Conservation (phyloP, 116 monocot genomes). For the Posidonia oceanica region DNA sequence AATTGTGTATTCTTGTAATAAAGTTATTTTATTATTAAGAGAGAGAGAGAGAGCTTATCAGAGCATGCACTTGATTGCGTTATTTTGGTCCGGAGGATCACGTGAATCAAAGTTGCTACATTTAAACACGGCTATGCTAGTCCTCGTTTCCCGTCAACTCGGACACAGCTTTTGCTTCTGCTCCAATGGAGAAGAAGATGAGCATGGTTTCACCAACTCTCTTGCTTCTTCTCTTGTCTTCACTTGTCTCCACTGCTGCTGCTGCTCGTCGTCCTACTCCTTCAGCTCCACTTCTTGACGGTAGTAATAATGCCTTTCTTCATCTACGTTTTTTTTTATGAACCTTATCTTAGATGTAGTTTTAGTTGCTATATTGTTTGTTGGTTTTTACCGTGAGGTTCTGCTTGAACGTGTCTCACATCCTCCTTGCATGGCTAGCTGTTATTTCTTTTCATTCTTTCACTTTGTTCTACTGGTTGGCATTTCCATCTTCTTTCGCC, state of each 20-base stretch:
- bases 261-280: background rate
- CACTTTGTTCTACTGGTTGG: too few species aligned
- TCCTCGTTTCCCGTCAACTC: constrained; percentile 1
- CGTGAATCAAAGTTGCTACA: background rate
- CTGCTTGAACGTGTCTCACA: too few species aligned
- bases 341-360: too few species aligned
- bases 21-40: too few species aligned
- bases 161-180: too few species aligned
- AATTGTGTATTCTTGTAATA: too few species aligned
- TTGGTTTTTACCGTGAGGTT: too few species aligned
- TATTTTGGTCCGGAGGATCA: constrained; percentile 8
- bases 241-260: constrained; percentile 11
- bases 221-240: constrained; percentile 8
- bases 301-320: constrained; percentile 1
- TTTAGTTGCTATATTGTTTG: too few species aligned
- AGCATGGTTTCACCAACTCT: constrained; percentile 7
- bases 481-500: too few species aligned
- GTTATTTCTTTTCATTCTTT: too few species aligned
- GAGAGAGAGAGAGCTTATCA: too few species aligned
- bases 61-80: background rate
- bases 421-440: too few species aligned
- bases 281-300: constrained; percentile 12
- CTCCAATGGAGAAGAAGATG: background rate
- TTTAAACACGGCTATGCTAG: background rate
- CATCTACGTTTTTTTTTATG: background rate